Base-by-base conservation (phyloP, 495 filamentous ascomycete species). In the Polyplosphaeria fusca region DNA sequence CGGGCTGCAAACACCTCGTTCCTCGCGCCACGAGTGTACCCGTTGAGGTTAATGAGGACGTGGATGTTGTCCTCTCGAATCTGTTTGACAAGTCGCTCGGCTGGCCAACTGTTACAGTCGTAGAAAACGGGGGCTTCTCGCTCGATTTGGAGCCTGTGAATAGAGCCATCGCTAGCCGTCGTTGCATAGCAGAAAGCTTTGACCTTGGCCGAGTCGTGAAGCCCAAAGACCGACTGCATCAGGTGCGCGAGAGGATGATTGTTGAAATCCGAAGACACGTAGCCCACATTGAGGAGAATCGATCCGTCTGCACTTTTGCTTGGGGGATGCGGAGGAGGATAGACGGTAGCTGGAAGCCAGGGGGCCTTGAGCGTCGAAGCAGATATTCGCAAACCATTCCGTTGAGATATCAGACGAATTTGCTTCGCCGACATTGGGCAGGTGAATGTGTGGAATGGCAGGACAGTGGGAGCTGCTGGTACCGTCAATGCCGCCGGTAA, bases 391-490 rank as follows among this genome's bases (percentile, higher is more conserved):
- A 95, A 78, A 14, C 88, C 94, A 67, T 99, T 99, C 13, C 93
- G 80, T 68, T 97, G 91, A 16, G 93, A 97, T 55, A 99, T 97
- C 70, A 87, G 85, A 2, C 94, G 87, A 58, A 99, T 89, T 63
- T 96, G 89, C 68, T 91, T 92, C 1, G 93, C 91, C 13, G 89
- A 91, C 51, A 99, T 73, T 0, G 93, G 93, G 61, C 87, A 95
- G 28, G 93, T 97, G 68, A 99, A 99, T 2, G 93, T 97, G 67
- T 99, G 94, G 65, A 99, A 99, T n/a, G 93, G 93, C 2, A 99
- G 76, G 13, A 99, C 91, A 0, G 93, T 99, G 11, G 93, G 93
- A 16, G 93, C 93, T 47, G 87, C 86, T 4, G 94, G 94, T 5
- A 93, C 81, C 16, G 91, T 78, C 25, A 99, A 72, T 27, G 80